phyloP scores from a whole-genome alignment of 177 flowering plant species.

The Vitis hybrid region DNA sequence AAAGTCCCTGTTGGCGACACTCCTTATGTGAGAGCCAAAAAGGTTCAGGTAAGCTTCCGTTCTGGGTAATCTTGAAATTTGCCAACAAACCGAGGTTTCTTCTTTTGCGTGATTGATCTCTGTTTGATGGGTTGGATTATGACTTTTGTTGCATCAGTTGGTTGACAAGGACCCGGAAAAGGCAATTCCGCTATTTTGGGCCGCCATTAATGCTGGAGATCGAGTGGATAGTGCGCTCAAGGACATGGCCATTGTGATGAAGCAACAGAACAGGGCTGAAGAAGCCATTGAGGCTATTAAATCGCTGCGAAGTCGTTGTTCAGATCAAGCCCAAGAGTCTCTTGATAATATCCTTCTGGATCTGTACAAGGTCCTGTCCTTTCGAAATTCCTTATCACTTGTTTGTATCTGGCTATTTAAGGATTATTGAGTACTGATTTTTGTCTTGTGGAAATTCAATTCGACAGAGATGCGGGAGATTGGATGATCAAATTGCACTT shows the following conservation, averaged over 20 bases:
- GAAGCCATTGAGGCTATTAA: conserved; percentile 98
- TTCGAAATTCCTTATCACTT: background rate
- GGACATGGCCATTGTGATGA: conserved; percentile 98
- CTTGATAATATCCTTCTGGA: conserved; percentile 92
- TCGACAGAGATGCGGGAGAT: conserved; percentile 92
- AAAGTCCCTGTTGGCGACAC: conserved; percentile 90
- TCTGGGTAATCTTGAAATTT: background rate
- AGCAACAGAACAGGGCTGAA: conserved; percentile 93
- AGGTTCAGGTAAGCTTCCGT: conserved; percentile 67
- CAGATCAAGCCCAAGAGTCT: conserved; percentile 97
- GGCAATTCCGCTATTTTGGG: conserved; percentile 96
- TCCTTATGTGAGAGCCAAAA: conserved; percentile 94
- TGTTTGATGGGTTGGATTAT: conserved; percentile 11
- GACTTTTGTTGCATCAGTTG: conserved; percentile 45
- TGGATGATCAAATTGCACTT: conserved; percentile 86
- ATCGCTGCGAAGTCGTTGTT: conserved; percentile 72
- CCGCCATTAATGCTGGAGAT: conserved; percentile 83
- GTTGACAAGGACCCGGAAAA: conserved; percentile 97
- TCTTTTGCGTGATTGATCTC: background rate
- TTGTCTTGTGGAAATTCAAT: background rate
- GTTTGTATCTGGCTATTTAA: background rate
- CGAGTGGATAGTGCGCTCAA: no score
- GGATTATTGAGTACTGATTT: background rate
- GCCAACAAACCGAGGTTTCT: background rate
- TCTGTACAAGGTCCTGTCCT: conserved; percentile 73